Evolutionary conservation across 441 rosid genomes (phyloP), one percentile per base, ranked within the genome.

Genomic region (Lepidium campestre): DNA sequence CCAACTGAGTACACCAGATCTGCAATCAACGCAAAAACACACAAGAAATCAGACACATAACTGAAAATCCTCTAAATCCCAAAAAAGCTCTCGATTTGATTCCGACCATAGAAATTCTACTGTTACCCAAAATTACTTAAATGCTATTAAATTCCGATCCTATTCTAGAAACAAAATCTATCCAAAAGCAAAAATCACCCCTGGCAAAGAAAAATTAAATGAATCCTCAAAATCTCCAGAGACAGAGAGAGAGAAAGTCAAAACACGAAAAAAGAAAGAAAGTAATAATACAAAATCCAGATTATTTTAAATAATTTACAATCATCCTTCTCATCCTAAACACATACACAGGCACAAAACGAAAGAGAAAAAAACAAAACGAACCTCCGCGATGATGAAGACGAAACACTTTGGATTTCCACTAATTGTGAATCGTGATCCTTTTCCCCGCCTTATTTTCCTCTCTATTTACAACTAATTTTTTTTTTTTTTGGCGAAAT

Each of bases 11-110:
- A 48, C 18, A 20, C 46, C 62, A 75, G 70, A 69, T 82, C 89
- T 77, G 78, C 57, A 63, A 57, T 75, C 3, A 68, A 76, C 36
- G 52, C 70, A 52, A 52, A 68, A 74, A 39, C 25, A 63, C 58
- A 47, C 57, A 75, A 52, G 20, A 57, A 77, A 69, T 72, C 74
- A 81, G 17, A 62, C 6, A 36, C 77, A 72, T 78, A 78, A 82
- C 73, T 81, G 23, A 27, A 57, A 80, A 40, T 29, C 68, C 55
- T 62, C 22, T 6, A 23, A 8, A 49, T 31, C 45, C 13, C 44
- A 62, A 42, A 57, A 68, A 62, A 53, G 44, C 54, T 54, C 35
- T 70, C 57, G 57, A 63, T 59, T 66, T 54, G 61, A 67, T 71
- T 12, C 64, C 58, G 4, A 56, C 37, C 23, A 2, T 37, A 42